Evolutionary conservation across 2,329 filamentous ascomycete species (phyloP).

Genomic region (Chaetomiaceae sp.): DNA sequence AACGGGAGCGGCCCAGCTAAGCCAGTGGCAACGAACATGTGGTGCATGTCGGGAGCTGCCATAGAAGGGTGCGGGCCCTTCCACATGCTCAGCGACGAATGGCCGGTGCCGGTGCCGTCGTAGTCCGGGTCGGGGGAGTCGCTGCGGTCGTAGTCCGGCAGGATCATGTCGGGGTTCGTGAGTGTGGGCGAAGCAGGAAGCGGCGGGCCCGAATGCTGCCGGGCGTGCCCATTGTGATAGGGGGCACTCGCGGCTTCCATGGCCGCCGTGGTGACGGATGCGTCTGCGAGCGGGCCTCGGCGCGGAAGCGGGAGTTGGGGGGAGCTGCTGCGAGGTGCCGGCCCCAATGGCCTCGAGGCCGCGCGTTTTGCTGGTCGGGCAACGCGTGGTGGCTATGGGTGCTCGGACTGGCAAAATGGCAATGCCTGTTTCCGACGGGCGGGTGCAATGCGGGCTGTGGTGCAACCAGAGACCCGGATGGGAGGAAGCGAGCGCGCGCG

Average conservation of each 20-base stretch:
- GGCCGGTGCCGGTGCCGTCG: slow-evolving; percentile 39
- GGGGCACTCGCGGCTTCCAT: slow-evolving; percentile 26
- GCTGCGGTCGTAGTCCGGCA: slow-evolving; percentile 65
- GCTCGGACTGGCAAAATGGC: slow-evolving; percentile 9
- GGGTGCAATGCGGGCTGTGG: slow-evolving; percentile 12
- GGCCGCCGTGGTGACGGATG: slow-evolving; percentile 21
- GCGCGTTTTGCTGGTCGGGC: background rate
- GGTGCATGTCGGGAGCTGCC: slow-evolving; percentile 31
- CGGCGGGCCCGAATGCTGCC: slow-evolving; percentile 36
- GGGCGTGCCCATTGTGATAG: slow-evolving; percentile 26
- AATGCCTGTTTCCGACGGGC: slow-evolving; percentile 4
- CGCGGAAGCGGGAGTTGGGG: background rate
- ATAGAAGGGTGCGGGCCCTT: slow-evolving; percentile 37
- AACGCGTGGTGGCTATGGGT: slow-evolving; percentile 2
- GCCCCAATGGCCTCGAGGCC: slow-evolving; percentile 9
- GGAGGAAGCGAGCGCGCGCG: slow-evolving; percentile 10
- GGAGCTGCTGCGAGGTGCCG: slow-evolving; percentile 4
- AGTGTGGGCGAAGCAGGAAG: slow-evolving; percentile 73
- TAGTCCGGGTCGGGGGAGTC: slow-evolving; percentile 46
- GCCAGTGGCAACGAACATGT: slow-evolving; percentile 37
- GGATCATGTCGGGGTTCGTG: slow-evolving; percentile 91
- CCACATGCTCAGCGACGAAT: slow-evolving; percentile 48
- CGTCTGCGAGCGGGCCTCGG: slow-evolving; percentile 1
- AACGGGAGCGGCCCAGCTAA: slow-evolving; percentile 28
- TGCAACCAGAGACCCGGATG: slow-evolving; percentile 12